phyloP scores from a whole-genome alignment of 345 rosid species.

The Citrus inodora region DNA sequence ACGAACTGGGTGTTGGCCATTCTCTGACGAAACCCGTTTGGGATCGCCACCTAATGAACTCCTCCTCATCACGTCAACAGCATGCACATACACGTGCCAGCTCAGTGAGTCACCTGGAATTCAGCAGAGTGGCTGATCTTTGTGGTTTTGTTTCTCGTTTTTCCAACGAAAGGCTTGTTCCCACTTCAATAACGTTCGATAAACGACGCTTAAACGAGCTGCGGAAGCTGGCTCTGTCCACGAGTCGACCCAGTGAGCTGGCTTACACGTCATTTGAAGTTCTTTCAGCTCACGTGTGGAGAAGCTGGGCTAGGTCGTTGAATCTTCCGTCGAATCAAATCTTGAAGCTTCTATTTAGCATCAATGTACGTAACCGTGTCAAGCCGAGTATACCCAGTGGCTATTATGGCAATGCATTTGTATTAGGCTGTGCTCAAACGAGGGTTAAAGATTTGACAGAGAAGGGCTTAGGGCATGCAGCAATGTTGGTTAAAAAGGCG shows the following conservation, averaged over 20 bases:
- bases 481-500: conserved; percentile 62
- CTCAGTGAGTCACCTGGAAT: conserved; percentile 50
- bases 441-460: conserved; percentile 54
- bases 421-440: conserved; percentile 68
- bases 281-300: conserved; percentile 79
- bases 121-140: conserved; percentile 53
- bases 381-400: conserved; percentile 69
- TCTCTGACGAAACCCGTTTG: conserved; percentile 44
- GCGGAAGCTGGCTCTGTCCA: conserved; percentile 37
- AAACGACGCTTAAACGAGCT: conserved; percentile 43
- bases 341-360: conserved; percentile 68
- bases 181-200: conserved; percentile 55
- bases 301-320: conserved; percentile 77
- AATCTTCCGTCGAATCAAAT: conserved; percentile 61
- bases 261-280: conserved; percentile 68
- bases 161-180: conserved; percentile 47
- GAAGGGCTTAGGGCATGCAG: conserved; percentile 50
- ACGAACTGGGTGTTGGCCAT: not conserved
- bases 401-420: conserved; percentile 84
- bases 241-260: conserved; percentile 28
- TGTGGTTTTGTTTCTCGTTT: conserved; percentile 65
- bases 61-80: conserved; percentile 6
- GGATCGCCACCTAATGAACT: conserved; percentile 70
- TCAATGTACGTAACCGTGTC: conserved; percentile 63
- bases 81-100: not conserved